Base-by-base conservation (phyloP, 805 yeast genomes). In the Wickerhamiella hasegawae region DNA sequence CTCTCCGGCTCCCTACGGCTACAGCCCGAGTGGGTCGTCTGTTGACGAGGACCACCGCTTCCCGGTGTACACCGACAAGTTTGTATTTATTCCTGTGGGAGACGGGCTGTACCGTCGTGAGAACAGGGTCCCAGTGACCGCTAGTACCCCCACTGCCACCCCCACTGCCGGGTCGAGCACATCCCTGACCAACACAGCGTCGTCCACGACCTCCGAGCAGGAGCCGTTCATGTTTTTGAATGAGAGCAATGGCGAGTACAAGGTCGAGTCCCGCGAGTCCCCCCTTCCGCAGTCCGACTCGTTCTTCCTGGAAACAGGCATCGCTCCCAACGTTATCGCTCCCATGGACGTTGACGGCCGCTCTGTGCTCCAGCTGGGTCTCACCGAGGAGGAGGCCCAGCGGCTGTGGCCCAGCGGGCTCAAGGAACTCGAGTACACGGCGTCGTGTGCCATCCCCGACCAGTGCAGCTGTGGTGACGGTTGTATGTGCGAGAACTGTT, bases 391-490 rank as follows among this genome's bases (percentile, higher is more conserved):
- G 18, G 52, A 51, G 36, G 46, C 49, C 12, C 31, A 25, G 22
- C 40, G 42, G 28, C 36, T 49, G 18, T 45, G 54, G 52, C 40
- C 45, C n/a, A 37, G 35, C 12, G 27, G 31, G 9, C 23, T 22
- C 14, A 39, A 38, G 15, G 51, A 46, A 34, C 35, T 56, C 22
- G 46, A 49, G 28, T 55, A 43, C 37, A 52, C 60, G 1, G 51
- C 61, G 14, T 44, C 51, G 14, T 58, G 62, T 33, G 55, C 53
- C 5, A 43, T 58, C 26, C 61, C 60, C 0, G 60, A 62, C 15
- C 52, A 53, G 34, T 58, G 62, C 34, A 46, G 52, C 15, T 58
- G 62, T 35, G 62, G 59, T 3, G 58, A 53, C 9, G 42, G 36
- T 17, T 58, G 62, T 34, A 38, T 42, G 19, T 58, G 62, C 35